These are phyloP conservation scores for Boletus hoseneyae DNA, from an alignment of 1,284 basidiomycete species.

Conservation along the genomic window DNA sequence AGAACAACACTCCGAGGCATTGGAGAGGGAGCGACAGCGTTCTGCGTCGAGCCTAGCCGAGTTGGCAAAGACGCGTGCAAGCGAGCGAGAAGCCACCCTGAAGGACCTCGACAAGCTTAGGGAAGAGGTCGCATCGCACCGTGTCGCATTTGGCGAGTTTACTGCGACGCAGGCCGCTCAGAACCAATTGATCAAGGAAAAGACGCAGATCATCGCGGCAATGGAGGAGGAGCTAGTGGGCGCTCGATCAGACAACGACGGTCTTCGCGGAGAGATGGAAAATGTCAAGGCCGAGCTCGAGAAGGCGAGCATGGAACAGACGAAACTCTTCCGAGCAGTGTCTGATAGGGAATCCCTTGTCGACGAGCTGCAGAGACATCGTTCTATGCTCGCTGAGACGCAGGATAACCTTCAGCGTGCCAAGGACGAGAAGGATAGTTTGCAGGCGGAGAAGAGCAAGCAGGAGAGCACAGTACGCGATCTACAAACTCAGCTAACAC, in stretches of 20 bases:
- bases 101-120: slow-evolving; percentile 54
- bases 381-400: slow-evolving; percentile 67
- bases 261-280: slow-evolving; percentile 51
- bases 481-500: slow-evolving; percentile 69
- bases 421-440: slow-evolving; percentile 76
- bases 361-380: slow-evolving; percentile 73
- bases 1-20: slow-evolving; percentile 19
- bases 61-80: slow-evolving; percentile 35
- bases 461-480: slow-evolving; percentile 69
- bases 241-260: slow-evolving; percentile 49
- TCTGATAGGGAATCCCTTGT: slow-evolving; percentile 71
- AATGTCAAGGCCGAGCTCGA: slow-evolving; percentile 60
- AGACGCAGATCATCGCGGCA: slow-evolving; percentile 42
- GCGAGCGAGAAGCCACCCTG: slow-evolving; percentile 40
- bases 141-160: slow-evolving; percentile 57
- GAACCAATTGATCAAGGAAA: slow-evolving; percentile 50
- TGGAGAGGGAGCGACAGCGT: slow-evolving; percentile 37
- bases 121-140: slow-evolving; percentile 62
- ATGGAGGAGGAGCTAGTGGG: slow-evolving; percentile 49
- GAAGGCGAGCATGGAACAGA: slow-evolving; percentile 54
- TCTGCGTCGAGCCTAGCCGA: slow-evolving; percentile 31
- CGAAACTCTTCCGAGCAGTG: slow-evolving; percentile 62
- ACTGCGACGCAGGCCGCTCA: slow-evolving; percentile 46
- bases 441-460: slow-evolving; percentile 67
- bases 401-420: slow-evolving; percentile 72